A percentile compares a stretch with the other conserved stretches of the same genome.
Conservation (phyloP, 768 basidiomycete genomes). For the Pluteus cervinus region DNA sequence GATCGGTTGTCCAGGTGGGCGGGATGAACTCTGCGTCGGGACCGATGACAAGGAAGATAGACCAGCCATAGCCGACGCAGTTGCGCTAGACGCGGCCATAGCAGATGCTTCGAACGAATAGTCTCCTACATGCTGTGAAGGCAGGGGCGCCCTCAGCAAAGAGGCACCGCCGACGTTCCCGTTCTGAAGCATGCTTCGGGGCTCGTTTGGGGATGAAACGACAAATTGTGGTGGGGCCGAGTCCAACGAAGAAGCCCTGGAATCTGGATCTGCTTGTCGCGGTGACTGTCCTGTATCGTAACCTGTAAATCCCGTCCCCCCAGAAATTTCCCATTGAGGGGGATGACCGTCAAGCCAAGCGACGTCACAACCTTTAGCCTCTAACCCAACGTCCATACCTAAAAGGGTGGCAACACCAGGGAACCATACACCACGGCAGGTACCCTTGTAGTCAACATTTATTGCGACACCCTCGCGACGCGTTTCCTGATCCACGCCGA, state of each 20-base stretch:
- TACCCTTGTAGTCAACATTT: slow-evolving; percentile 64
- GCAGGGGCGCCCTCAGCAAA: slow-evolving; percentile 70
- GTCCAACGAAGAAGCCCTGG: slow-evolving; percentile 47
- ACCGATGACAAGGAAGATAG: slow-evolving; percentile 46
- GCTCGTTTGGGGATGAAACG: slow-evolving; percentile 13
- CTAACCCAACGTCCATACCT: slow-evolving; percentile 69
- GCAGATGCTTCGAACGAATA: slow-evolving; percentile 68
- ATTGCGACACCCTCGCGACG: slow-evolving; percentile 51
- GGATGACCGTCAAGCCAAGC: slow-evolving; percentile 53
- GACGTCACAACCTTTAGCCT: slow-evolving; percentile 63
- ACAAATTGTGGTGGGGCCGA: slow-evolving; percentile 23
- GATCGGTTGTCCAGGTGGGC: slow-evolving; percentile 54
- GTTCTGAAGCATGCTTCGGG: slow-evolving; percentile 5
- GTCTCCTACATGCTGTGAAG: slow-evolving; percentile 54
- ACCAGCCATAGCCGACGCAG: slow-evolving; percentile 28
- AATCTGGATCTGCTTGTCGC: slow-evolving; percentile 20
- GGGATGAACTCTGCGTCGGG: slow-evolving; percentile 27
- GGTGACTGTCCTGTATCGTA: slow-evolving; percentile 49
- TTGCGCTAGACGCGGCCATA: slow-evolving; percentile 26
- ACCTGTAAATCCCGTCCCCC: slow-evolving; percentile 66
- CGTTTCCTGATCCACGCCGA: slow-evolving; percentile 28
- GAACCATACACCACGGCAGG: slow-evolving; percentile 75
- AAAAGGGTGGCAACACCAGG: slow-evolving; percentile 79
- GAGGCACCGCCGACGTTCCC: slow-evolving; percentile 45
- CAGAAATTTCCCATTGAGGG: slow-evolving; percentile 54